phyloP scores from a whole-genome alignment of 805 yeast species.

The Kregervanrija fluxuum region DNA sequence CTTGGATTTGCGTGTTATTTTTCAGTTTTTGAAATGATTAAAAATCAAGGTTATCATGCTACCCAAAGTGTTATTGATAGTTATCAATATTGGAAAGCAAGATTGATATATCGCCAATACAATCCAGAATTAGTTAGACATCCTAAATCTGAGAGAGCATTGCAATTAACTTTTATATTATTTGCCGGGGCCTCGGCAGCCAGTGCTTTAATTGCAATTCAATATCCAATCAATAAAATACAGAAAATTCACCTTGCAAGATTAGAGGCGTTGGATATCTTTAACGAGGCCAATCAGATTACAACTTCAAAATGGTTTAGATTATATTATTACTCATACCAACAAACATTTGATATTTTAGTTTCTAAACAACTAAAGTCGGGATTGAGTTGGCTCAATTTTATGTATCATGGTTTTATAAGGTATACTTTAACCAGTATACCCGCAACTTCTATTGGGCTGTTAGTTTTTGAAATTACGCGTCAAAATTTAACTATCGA shows the following conservation, averaged over 20 bases:
- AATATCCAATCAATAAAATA: conserved; percentile 73
- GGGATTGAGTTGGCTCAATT: conserved; percentile 47
- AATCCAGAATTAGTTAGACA: conserved; percentile 14
- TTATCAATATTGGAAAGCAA: conserved; percentile 30
- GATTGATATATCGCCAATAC: conserved; percentile 14
- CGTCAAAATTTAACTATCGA: conserved; percentile 36
- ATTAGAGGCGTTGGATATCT: conserved; percentile 71
- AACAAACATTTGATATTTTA: conserved; percentile 64
- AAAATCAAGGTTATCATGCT: conserved; percentile 53
- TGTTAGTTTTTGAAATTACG: conserved; percentile 77
- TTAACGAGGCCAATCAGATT: conserved; percentile 30
- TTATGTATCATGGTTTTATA: conserved; percentile 75
- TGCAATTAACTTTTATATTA: conserved; percentile 63
- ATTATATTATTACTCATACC: conserved; percentile 67
- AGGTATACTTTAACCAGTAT: conserved; percentile 66
- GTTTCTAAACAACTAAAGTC: conserved; percentile 47
- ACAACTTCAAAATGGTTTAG: conserved; percentile 28
- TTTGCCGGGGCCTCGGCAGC: conserved; percentile 89
- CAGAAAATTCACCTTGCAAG: conserved; percentile 76
- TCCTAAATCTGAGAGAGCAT: conserved; percentile 31
- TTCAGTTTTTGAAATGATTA: conserved; percentile 70
- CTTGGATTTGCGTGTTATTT: conserved; percentile 83
- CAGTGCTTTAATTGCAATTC: conserved; percentile 63
- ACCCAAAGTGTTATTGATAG: conserved; percentile 39
- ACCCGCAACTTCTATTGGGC: conserved; percentile 85